Evolutionary conservation across 164 flowering plant genomes (phyloP).

Genomic region (Hamamelis virginiana): DNA sequence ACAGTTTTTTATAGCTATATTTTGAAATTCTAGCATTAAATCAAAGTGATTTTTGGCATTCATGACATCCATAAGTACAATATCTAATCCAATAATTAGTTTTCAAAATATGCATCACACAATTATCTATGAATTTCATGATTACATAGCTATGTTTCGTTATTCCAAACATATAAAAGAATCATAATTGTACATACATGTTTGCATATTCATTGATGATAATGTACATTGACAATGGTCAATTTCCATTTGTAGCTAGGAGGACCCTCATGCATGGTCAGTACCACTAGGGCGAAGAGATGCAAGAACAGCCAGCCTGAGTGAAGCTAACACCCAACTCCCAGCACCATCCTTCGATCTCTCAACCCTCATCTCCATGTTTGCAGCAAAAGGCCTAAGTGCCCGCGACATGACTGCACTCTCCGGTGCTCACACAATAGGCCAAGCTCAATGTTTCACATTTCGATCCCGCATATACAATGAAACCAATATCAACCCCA

Average conservation of each 20-base stretch:
- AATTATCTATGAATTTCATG: no score
- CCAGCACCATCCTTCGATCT: constrained; percentile 31
- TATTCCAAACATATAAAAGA: no score
- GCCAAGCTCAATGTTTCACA: constrained; percentile 33
- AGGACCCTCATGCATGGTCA: constrained; percentile 42
- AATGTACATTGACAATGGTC: no score
- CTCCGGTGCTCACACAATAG: constrained; percentile 52
- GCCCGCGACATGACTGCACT: constrained; percentile 36
- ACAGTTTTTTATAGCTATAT: no score
- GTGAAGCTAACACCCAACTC: constrained; percentile 31
- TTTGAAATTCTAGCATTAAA: no score
- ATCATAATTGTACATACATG: no score
- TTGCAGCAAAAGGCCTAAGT: constrained; percentile 31
- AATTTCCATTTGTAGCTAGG: constrained; percentile 30
- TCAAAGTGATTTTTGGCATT: no score
- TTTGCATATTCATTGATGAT: no score
- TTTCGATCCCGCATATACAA: constrained; percentile 52
- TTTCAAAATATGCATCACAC: no score
- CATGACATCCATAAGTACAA: no score
- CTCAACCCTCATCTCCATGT: constrained; percentile 25
- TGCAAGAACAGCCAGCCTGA: constrained; percentile 38
- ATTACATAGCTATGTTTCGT: no score
- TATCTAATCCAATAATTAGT: no score
- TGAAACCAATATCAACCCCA: constrained; percentile 41
- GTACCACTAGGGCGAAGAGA: constrained; percentile 44